These are phyloP conservation scores for Penicilliopsis zonata DNA, from an alignment of 495 filamentous ascomycete species.

Conservation along the genomic window DNA sequence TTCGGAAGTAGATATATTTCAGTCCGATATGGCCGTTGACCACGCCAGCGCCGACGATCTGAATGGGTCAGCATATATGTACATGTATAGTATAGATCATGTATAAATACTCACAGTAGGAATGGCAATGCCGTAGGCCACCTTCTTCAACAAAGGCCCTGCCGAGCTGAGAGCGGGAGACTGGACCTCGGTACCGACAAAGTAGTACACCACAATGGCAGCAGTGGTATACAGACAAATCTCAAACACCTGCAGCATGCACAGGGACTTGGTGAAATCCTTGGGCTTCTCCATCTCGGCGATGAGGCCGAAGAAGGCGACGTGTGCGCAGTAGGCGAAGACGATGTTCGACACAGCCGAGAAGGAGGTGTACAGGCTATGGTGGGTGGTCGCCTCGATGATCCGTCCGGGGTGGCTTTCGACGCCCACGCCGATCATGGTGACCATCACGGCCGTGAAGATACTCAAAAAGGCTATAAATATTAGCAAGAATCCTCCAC, in stretches of 20 bases:
- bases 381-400: slow-evolving; percentile 15
- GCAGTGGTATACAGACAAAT: slow-evolving; percentile 49
- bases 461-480: slow-evolving; percentile 54
- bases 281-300: slow-evolving; percentile 60
- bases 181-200: slow-evolving; percentile 50
- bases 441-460: slow-evolving; percentile 53
- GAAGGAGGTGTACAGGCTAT: slow-evolving; percentile 26
- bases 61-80: no score
- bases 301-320: slow-evolving; percentile 65
- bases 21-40: slow-evolving; percentile 53
- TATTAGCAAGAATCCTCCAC: no score
- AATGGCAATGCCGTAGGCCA: slow-evolving; percentile 65
- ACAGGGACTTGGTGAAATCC: slow-evolving; percentile 57
- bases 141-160: slow-evolving; percentile 47
- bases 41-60: slow-evolving; percentile 45
- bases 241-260: slow-evolving; percentile 49
- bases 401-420: slow-evolving; percentile 14
- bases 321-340: slow-evolving; percentile 47
- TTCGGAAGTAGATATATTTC: slow-evolving; percentile 55
- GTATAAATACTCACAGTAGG: no score
- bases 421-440: slow-evolving; percentile 56
- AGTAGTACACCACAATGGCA: slow-evolving; percentile 51
- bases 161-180: slow-evolving; percentile 66
- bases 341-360: slow-evolving; percentile 34
- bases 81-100: no score